Base-by-base conservation (phyloP, 2,329 filamentous ascomycete genomes). In the Fusarium oxysporum region DNA sequence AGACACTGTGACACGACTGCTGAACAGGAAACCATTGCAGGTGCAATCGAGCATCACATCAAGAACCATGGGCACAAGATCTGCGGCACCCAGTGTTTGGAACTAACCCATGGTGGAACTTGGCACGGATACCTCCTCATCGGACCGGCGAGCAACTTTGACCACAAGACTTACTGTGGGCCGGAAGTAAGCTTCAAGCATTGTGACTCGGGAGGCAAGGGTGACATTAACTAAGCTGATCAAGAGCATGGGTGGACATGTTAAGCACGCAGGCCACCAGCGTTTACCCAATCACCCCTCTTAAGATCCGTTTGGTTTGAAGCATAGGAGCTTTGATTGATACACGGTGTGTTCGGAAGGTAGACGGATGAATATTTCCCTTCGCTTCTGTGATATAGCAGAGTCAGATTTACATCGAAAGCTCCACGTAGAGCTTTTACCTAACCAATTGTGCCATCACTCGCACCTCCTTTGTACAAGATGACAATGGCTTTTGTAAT, bases 401-500 rank as follows among this genome's bases (percentile, higher is more conserved):
- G 23, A 38, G 7, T 16, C 8, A 38, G 16, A 30, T 38, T 53
- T 30, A 38, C 6, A 17, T n/a, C 3, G 2, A 0, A 12, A 30
- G 32, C 33, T 37, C 32, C 17, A 37, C 10, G 48, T 0, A 53
- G 23, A 37, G 33, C 23, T 16, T 37, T 51, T 19, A 1, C 2
- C 8, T 5, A 10, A 25, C 1, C 4, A 25, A 11, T 37, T 25
- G 21, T 33, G 11, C 19, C 7, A 30, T 30, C 28, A 30, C 28
- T 30, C 3, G 28, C 10, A 38, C 6, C 5, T n/a, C 3, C 5
- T 19, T 7, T 9, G 8, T 12, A 6, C 11, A 19, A 13, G 0
- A 5, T 12, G 7, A 9, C 17, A 9, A 25, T 19, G 6, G 0
- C 3, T 0, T 19, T 28, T 11, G 23, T 19, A n/a, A 21, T 28